Conservation (phyloP, 164 flowering plant genomes). For the Stephania yunnanensis region DNA sequence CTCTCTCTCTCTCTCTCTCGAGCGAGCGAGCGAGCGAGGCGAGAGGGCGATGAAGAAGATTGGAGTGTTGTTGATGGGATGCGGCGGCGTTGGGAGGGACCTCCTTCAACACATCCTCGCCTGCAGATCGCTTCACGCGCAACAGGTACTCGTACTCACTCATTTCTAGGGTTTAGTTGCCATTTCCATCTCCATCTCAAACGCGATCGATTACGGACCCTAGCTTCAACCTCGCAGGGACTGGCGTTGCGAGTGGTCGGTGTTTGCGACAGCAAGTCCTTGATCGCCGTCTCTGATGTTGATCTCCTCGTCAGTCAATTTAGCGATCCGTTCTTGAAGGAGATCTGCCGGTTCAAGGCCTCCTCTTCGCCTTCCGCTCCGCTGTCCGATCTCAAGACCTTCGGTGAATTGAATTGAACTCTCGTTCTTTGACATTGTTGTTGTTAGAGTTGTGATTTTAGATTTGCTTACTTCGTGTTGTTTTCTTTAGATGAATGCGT, state of each 20-base stretch:
- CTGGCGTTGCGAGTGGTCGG: conserved; percentile 66
- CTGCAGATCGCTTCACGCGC: conserved; percentile 68
- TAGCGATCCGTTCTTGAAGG: conserved; percentile 38
- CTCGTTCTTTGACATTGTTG: not conserved
- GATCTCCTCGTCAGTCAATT: conserved; percentile 37
- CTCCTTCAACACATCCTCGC: conserved; percentile 76
- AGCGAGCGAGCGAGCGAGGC: conserved; percentile 5
- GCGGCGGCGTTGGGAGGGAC: conserved; percentile 87
- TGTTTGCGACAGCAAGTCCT: conserved; percentile 59
- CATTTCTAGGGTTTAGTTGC: not conserved
- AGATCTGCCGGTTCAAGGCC: conserved; percentile 48
- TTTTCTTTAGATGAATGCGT: conserved; percentile 36
- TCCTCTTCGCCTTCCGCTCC: conserved; percentile 31
- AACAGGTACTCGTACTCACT: conserved; percentile 27
- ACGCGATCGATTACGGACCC: not conserved
- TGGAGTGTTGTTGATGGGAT: conserved; percentile 61
- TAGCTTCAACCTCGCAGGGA: conserved; percentile 35
- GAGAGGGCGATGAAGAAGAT: conserved; percentile 45
- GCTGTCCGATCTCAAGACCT: conserved; percentile 19
- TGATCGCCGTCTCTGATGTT: conserved; percentile 29
- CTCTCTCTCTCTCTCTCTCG: not conserved
- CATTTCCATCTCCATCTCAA: not conserved
- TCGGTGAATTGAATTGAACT: conserved; percentile 26
- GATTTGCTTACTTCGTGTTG: not conserved
- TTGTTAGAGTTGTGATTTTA: not conserved